A percentile compares a stretch with the other conserved stretches of the same genome.
phyloP scores from a whole-genome alignment of 306 rosid species.

The Argentina anserina region DNA sequence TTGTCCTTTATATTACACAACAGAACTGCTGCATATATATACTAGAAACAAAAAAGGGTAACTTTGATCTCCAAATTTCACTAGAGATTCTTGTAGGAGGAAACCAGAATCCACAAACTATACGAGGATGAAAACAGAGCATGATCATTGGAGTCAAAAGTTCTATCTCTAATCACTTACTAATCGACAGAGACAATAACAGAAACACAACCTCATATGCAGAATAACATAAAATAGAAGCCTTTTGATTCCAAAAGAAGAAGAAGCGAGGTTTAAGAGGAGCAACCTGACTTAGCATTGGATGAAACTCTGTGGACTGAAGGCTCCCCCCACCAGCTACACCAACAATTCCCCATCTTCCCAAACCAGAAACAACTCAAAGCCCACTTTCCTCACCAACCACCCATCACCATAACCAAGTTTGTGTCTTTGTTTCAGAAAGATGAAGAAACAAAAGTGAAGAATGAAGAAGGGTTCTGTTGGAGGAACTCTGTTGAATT shows the following conservation, averaged over 20 bases:
- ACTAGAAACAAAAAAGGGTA: not conserved
- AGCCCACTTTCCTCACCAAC: slow-evolving; percentile 32
- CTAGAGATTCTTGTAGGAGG: slow-evolving; percentile 2
- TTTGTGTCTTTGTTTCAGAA: slow-evolving; percentile 9
- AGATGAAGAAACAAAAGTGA: slow-evolving; percentile 21
- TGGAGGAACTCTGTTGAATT: not conserved
- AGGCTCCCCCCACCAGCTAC: slow-evolving; percentile 45
- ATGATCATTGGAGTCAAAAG: slow-evolving; percentile 2
- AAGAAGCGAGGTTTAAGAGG: not conserved
- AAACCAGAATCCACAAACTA: not conserved
- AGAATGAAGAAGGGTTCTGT: not conserved
- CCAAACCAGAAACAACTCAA: slow-evolving; percentile 28
- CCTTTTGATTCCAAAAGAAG: not conserved
- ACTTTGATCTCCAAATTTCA: slow-evolving; percentile 5
- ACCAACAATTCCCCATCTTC: slow-evolving; percentile 89
- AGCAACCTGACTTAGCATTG: slow-evolving; percentile 86
- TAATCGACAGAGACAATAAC: not conserved
- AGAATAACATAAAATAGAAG: not conserved
- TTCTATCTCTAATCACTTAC: not conserved
- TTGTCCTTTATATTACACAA: not conserved
- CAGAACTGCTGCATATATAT: not conserved
- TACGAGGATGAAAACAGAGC: not conserved
- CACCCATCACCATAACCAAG: slow-evolving; percentile 40
- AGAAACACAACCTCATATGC: not conserved
- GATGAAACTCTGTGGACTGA: slow-evolving; percentile 76